Base-by-base conservation (phyloP, 2,329 filamentous ascomycete genomes). In the Amylocarpus encephaloides region DNA sequence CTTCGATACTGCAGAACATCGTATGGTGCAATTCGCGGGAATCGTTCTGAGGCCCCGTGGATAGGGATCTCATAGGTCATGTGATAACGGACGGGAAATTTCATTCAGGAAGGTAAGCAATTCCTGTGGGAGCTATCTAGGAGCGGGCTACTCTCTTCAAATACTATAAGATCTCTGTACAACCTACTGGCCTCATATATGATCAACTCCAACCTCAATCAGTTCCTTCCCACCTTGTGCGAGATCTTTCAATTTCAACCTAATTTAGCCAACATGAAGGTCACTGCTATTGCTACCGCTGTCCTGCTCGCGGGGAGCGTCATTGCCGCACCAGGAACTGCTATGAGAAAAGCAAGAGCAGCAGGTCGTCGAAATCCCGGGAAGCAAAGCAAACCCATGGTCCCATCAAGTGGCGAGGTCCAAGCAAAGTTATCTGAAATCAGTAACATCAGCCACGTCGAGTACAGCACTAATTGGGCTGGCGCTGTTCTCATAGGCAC, bases 391-490 rank as follows among this genome's bases (percentile, higher is more conserved):
- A 57, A 61, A 55, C 54, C 60, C 54, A 49, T 68, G 55, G 55
- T 63, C 22, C 10, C 16, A 18, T 35, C 43, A 35, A 22, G 16
- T 58, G 56, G 65, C 59, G 46, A 68, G 60, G 49, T 26, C 22
- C 22, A 26, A 26, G 22, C 4, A 26, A 26, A 66, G 63, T 52
- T 61, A 61, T 35, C 62, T 55, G 58, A 41, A 61, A 59, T 39
- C 54, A 67, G 62, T 36, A 70, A 69, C 58, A 70, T 67, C 29
- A 68, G 67, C 43, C 61, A 76, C 13, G 71, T 75, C 22, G 57
- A 71, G 29, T 80, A 80, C 67, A 73, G 68, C 52, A 68, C 66
- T 59, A 82, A 82, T 69, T 82, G 79, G 79, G 74, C 78, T 7
- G 80, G 80, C 32, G 76, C 76, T 0, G 75, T 81, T 7, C 70